Base-by-base conservation (phyloP, 2,329 filamentous ascomycete species). In the Penicillium fuscoglaucum region DNA sequence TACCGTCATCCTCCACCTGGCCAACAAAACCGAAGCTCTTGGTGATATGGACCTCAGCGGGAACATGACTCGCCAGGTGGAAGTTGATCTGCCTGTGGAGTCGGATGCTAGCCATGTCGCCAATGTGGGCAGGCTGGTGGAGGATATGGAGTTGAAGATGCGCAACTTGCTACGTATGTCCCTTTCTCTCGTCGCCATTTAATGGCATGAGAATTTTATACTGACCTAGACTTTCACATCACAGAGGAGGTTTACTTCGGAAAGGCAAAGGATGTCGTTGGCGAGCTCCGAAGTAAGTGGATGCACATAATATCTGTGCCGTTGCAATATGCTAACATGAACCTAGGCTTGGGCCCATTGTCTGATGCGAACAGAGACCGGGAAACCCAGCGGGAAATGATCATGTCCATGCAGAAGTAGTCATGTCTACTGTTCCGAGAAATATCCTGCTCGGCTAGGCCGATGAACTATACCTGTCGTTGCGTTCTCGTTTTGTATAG, bases 101-200 rank as follows among this genome's bases (percentile, higher is more conserved):
- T 89, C 88, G 70, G 93, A 98, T 76, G 89, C 90, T 67, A 91
- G 90, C 75, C 95, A 99, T 81, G 95, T 99, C 68, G 90, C 90
- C 68, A 99, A 99, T 77, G 91, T 98, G 60, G 95, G 95, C 58
- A 84, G 88, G 64, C 83, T 99, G 72, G 93, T 99, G 52, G 95
- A 99, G 82, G 95, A 99, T 76, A 98, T 99, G 95, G 95, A 99
- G 80, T 86, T 97, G 74, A 96, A 97, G 84, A 98, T 99, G 95
- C 87, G 95, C 65, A 99, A 99, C 77, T 77, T 98, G 76, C 81
- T 99, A 74, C 93, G 81, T 83, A 75, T 40, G 49, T 54, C 8
- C 19, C 50, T 17, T 28, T 40, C 35, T 6, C 6, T 37, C 5
- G 1, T 47, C 5, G 3, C 8, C 47, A n/a, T 39, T 41, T 21